These are phyloP conservation scores for Solanum hybrid DNA, from an alignment of 305 asterid species.

Conservation along the genomic window DNA sequence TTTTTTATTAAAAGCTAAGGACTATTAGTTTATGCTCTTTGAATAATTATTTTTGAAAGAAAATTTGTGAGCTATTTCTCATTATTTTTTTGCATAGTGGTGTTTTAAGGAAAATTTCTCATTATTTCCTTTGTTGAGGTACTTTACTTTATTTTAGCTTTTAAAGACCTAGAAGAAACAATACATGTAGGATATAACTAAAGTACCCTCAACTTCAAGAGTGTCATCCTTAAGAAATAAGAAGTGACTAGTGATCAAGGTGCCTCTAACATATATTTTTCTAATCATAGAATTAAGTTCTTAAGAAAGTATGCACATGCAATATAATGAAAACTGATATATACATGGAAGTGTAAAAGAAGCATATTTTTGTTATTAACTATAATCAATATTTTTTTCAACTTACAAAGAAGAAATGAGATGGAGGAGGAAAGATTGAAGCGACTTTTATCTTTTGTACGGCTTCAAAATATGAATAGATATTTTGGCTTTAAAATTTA, in stretches of 20 bases:
- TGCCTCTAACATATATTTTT: background rate
- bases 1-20: background rate
- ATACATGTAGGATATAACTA: background rate
- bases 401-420: conserved; percentile 40
- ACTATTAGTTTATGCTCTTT: too few relatives aligned
- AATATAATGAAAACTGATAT: background rate
- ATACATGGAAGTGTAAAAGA: background rate
- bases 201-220: too few relatives aligned
- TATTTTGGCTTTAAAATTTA: background rate
- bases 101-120: background rate
- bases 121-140: background rate
- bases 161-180: background rate
- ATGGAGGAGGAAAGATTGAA: conserved; percentile 23
- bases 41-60: background rate
- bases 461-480: too few relatives aligned
- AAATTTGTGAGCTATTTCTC: background rate
- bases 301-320: background rate
- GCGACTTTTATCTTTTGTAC: too few relatives aligned
- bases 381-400: background rate
- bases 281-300: background rate
- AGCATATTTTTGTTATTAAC: background rate
- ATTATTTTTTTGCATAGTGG: background rate
- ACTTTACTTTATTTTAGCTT: background rate
- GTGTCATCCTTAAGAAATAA: too few relatives aligned
- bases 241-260: background rate